Evolutionary conservation across 1,284 basidiomycete species (phyloP).

Genomic region (Coriolopsis trogii): DNA sequence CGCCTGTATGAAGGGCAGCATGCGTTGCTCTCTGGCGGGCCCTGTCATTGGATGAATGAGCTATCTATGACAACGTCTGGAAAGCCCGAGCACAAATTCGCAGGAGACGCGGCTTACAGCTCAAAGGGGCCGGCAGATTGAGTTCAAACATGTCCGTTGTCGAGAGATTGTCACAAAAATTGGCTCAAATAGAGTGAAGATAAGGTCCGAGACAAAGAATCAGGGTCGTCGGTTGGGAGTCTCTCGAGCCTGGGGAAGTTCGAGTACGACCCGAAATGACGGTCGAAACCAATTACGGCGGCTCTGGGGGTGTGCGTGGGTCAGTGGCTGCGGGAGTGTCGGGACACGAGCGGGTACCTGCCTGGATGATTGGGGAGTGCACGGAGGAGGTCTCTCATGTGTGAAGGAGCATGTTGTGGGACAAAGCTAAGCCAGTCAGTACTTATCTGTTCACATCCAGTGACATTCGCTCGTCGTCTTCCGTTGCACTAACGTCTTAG

Average conservation of each 20-base stretch:
- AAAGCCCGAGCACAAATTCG: constrained; percentile 15
- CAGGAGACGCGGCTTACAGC: constrained; percentile 15
- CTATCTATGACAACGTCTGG: constrained; percentile 20
- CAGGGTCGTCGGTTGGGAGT: neutral
- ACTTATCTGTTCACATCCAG: too few species aligned
- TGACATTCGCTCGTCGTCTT: neutral
- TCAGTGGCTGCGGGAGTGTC: neutral
- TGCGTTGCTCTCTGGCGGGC: constrained; percentile 7
- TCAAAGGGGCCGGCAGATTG: constrained; percentile 23
- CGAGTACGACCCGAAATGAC: neutral
- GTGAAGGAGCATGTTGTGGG: constrained; percentile 7
- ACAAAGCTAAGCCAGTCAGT: too few species aligned
- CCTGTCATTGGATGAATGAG: constrained; percentile 9
- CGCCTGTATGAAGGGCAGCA: constrained; percentile 14
- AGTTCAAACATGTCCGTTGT: constrained; percentile 12
- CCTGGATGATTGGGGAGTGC: neutral
- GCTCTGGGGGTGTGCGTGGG: neutral
- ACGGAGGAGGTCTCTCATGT: constrained; percentile 1
- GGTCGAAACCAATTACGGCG: constrained; percentile 4
- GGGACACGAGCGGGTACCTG: neutral
- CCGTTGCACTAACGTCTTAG: neutral
- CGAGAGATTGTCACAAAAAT: constrained; percentile 13
- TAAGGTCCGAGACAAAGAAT: constrained; percentile 12
- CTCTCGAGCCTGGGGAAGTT: constrained; percentile 2
- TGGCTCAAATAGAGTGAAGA: constrained; percentile 13